phyloP scores from a whole-genome alignment of 2,329 filamentous ascomycete genomes.

The Fusarium udum region DNA sequence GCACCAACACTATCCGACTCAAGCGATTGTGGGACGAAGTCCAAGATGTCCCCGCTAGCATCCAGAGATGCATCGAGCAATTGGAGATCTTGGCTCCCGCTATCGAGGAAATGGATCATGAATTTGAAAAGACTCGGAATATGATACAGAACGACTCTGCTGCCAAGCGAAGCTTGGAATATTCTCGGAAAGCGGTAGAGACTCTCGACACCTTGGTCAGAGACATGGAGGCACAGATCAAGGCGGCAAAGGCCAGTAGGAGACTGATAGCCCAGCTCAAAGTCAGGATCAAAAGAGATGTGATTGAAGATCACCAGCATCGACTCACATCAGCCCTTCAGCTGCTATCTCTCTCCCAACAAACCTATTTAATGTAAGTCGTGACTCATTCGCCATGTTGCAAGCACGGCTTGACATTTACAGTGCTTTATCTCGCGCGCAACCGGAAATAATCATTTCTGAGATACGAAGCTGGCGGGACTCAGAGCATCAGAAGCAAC shows the following conservation, averaged over 20 bases:
- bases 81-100: neutral
- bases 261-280: neutral
- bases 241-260: neutral
- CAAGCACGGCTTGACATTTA: no score
- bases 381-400: no score
- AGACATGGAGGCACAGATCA: slow-evolving; percentile 15
- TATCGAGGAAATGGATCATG: slow-evolving; percentile 4
- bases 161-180: slow-evolving; percentile 1
- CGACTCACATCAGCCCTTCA: slow-evolving; percentile 4
- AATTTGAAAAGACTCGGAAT: neutral
- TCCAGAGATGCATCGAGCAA: slow-evolving; percentile 1
- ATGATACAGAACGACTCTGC: neutral
- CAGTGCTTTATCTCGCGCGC: slow-evolving; percentile 11
- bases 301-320: slow-evolving; percentile 11
- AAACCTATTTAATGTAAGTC: slow-evolving; percentile 20
- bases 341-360: slow-evolving; percentile 7
- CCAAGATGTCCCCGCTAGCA: slow-evolving; percentile 2
- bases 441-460: neutral
- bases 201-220: neutral
- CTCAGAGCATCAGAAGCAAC: rapidly evolving
- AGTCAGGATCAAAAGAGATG: slow-evolving; percentile 6
- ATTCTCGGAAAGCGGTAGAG: neutral
- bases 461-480: neutral
- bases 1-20: slow-evolving; percentile 1
- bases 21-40: slow-evolving; percentile 33